These are phyloP conservation scores for Leccinellum albellum DNA, from an alignment of 768 basidiomycete species.

Conservation along the genomic window DNA sequence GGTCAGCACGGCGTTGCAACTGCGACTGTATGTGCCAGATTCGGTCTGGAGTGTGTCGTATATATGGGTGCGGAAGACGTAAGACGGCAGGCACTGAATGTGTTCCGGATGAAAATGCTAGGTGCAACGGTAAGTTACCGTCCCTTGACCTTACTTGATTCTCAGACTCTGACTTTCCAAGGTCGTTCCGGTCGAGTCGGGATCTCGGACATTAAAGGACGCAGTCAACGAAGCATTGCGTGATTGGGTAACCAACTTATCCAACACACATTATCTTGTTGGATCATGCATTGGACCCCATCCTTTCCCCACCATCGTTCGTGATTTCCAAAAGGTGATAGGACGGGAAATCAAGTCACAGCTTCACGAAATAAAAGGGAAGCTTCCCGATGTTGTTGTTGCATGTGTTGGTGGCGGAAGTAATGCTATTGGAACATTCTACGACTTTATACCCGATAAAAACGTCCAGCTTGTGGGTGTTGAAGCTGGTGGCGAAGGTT, in stretches of 20 bases:
- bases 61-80: constrained; percentile 99
- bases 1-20: constrained; percentile 99
- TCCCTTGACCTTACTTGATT: neutral
- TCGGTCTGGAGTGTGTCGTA: constrained; percentile 90
- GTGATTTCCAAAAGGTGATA: constrained; percentile 96
- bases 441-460: constrained; percentile 91
- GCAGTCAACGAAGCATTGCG: constrained; percentile 98
- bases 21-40: constrained; percentile 95
- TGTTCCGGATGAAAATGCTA: constrained; percentile 97
- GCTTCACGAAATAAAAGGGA: constrained; percentile 64
- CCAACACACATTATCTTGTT: constrained; percentile 93
- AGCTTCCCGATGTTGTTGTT: constrained; percentile 90
- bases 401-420: constrained; percentile 98
- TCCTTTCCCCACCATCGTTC: constrained; percentile 98
- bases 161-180: constrained; percentile 27
- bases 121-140: constrained; percentile 68
- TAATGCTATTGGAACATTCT: constrained; percentile 97
- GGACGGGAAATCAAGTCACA: constrained; percentile 92
- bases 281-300: constrained; percentile 97
- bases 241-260: constrained; percentile 96
- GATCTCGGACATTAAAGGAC: constrained; percentile 93
- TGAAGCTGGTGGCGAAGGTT: constrained; percentile 96
- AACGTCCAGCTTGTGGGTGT: constrained; percentile 86
- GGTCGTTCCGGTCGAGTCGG: constrained; percentile 93
- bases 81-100: constrained; percentile 91